These are phyloP conservation scores for Pseudogymnoascus sp. DNA, from an alignment of 2,329 filamentous ascomycete genomes.

Conservation along the genomic window DNA sequence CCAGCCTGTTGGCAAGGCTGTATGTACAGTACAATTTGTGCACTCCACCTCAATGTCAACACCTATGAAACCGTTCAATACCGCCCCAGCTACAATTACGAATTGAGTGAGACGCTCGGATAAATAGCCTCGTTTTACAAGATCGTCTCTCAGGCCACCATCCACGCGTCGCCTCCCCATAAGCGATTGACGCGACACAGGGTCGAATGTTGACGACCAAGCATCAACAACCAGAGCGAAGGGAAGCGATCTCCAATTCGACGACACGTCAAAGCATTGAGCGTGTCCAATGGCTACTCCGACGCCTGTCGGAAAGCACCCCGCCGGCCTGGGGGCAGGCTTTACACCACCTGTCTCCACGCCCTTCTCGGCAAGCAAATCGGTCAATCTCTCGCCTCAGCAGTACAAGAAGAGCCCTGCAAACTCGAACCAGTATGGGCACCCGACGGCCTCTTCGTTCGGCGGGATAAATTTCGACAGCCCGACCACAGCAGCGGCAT, in stretches of 20 bases:
- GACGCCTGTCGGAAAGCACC: conserved; percentile 23
- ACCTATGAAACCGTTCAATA: neutral
- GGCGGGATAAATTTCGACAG: conserved; percentile 51
- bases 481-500: conserved; percentile 53
- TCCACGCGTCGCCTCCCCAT: neutral
- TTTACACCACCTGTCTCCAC: conserved; percentile 60
- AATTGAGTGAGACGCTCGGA: neutral
- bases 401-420: conserved; percentile 51
- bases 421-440: conserved; percentile 35
- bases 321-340: conserved; percentile 24
- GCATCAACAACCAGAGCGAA: neutral
- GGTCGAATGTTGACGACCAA: neutral
- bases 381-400: conserved; percentile 48
- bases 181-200: neutral
- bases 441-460: conserved; percentile 33
- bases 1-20: neutral
- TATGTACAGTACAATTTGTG: neutral
- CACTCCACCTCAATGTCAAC: neutral
- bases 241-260: neutral
- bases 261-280: neutral
- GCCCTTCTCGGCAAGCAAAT: conserved; percentile 47
- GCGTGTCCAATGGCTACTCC: conserved; percentile 25
- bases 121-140: neutral
- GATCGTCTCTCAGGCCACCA: neutral
- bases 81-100: neutral